Evolutionary conservation across 2,329 filamentous ascomycete species (phyloP), one percentile per base, ranked within the genome.

Genomic region (Apiospora phragmitis): DNA sequence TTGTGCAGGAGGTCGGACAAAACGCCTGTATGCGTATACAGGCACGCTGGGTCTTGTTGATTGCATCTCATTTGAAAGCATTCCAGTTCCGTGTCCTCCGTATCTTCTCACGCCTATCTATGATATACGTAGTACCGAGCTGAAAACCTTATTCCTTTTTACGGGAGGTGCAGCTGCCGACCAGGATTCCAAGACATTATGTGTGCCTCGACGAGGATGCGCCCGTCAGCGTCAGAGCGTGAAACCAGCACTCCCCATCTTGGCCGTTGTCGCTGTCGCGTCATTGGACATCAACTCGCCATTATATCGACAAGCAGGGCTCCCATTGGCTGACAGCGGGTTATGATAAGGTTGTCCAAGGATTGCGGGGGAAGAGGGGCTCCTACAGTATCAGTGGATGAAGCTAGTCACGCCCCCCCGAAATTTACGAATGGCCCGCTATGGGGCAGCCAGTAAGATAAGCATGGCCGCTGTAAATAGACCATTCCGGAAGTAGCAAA

Each of bases 361-460:
- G 51, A 59, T 35, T 59, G 29, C 51, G 51, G 51, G 51, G 51
- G 51, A 59, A 59, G 51, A 59, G 51, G 51, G 51, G 51, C 47
- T 5, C 43, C 18, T 8, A 8, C 18, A n/a, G 18, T 59, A 59
- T 59, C 51, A 59, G 51, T 18, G 51, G 51, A 59, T 29, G 29
- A 59, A 59, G 29, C 26, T 26, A 45, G 16, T 11, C 38, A 9
- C 8, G 38, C 8, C 9, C 24, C 47, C 24, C 24, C 14, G 47
- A 16, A 45, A 6, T 18, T 18, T 51, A 43, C 42, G 14, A 26
- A 5, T 59, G 51, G 26, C 51, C 51, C 51, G 51, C 29, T 59
- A 32, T 32, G 51, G 51, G 51, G 51, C 51, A 18, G 42, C 42
- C 21, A 7, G 38, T 18, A 16, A 35, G 51, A 59, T 59, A 59